These are phyloP conservation scores for Globisporangium yorkense DNA, from an alignment of 352 stramenopile species.

Conservation along the genomic window DNA sequence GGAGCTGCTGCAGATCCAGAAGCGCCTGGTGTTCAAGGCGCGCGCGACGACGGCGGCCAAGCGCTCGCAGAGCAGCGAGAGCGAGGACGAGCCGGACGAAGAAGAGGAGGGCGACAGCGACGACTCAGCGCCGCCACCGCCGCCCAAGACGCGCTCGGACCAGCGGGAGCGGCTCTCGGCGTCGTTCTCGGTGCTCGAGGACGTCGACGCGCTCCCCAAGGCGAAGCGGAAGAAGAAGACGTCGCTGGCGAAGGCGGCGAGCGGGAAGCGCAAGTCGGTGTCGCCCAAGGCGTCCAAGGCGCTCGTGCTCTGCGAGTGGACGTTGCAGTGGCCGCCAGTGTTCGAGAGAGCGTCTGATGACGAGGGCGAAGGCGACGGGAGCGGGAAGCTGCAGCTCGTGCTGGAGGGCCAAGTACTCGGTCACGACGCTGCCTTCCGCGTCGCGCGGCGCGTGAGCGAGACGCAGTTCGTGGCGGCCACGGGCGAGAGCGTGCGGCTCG, in stretches of 20 bases:
- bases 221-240: not conserved
- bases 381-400: slow-evolving; percentile 22
- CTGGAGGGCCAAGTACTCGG: slow-evolving; percentile 29
- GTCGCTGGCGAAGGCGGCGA: too few relatives aligned
- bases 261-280: not conserved
- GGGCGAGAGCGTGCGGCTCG: slow-evolving; percentile 31
- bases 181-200: slow-evolving; percentile 11
- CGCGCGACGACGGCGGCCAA: not conserved
- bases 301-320: slow-evolving; percentile 24
- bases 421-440: slow-evolving; percentile 18
- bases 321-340: slow-evolving; percentile 20
- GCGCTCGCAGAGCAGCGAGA: not conserved
- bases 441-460: slow-evolving; percentile 34
- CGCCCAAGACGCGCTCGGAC: not conserved
- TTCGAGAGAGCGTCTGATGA: not conserved
- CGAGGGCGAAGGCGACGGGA: not conserved
- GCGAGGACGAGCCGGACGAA: slow-evolving; percentile 1
- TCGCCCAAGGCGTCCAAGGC: not conserved
- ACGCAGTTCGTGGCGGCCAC: slow-evolving; percentile 37
- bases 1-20: slow-evolving; percentile 29
- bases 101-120: not conserved
- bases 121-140: not conserved
- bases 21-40: slow-evolving; percentile 19
- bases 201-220: slow-evolving; percentile 2
- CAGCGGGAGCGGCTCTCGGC: slow-evolving; percentile 4